Conservation (phyloP, 192 early-diverging fungal species). For the Linnemannia hyalina region DNA sequence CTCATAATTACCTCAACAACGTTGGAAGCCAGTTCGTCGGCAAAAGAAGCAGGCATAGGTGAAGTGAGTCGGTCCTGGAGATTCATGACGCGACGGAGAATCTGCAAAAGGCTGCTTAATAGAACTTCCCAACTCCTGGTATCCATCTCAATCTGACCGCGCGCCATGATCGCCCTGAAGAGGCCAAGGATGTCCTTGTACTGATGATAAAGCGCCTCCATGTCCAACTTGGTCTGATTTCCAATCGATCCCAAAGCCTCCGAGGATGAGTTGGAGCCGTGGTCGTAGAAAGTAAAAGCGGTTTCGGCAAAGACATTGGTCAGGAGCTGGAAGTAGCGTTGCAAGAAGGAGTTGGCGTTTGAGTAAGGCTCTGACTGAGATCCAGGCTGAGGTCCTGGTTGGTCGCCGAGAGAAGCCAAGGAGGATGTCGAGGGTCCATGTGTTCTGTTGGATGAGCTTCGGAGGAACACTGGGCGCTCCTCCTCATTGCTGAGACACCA, state of each 20-base stretch:
- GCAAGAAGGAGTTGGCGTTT: conserved; percentile 71
- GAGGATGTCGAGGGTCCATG: conserved; percentile 20
- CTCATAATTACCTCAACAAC: conserved; percentile 69
- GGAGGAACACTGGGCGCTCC: conserved; percentile 78
- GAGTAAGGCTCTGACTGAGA: conserved; percentile 46
- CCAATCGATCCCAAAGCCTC: conserved; percentile 39
- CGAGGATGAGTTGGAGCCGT: conserved; percentile 53
- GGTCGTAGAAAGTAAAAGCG: conserved; percentile 18
- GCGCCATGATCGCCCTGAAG: conserved; percentile 71
- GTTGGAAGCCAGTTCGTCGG: conserved; percentile 74
- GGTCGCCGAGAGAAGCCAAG: conserved; percentile 17
- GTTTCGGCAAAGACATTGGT: conserved; percentile 73
- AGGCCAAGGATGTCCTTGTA: conserved; percentile 80
- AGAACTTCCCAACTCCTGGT: conserved; percentile 69
- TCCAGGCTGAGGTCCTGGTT: conserved; percentile 10
- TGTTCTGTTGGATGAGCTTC: conserved; percentile 33
- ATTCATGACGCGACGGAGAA: conserved; percentile 71
- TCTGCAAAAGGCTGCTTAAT: conserved; percentile 69
- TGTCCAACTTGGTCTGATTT: conserved; percentile 59
- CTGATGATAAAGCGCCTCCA: conserved; percentile 62
- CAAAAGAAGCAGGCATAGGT: conserved; percentile 49
- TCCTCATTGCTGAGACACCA: conserved; percentile 79
- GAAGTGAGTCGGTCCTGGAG: conserved; percentile 53
- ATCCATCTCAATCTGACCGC: conserved; percentile 67
- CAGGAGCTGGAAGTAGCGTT: conserved; percentile 77